Evolutionary conservation across 2,329 filamentous ascomycete genomes (phyloP).

Genomic region (Parastagonospora avenae): DNA sequence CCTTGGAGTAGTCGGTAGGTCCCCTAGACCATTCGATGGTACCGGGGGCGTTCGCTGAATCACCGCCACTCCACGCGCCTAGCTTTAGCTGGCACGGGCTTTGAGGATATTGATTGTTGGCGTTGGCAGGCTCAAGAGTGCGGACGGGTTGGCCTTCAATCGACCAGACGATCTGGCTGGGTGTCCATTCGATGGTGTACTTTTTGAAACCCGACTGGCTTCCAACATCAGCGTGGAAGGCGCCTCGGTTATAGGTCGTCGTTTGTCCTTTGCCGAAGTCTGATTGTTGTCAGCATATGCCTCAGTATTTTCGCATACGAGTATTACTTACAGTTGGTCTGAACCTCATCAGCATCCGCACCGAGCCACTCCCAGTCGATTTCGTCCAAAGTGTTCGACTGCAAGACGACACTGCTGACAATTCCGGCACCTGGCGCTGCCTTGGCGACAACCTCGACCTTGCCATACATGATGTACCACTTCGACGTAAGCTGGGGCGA

Average conservation of each 20-base stretch:
- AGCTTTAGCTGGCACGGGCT: constrained; percentile 95
- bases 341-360: constrained; percentile 74
- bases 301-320: no score
- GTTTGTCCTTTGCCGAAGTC: constrained; percentile 94
- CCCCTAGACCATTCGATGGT: constrained; percentile 92
- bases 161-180: constrained; percentile 82
- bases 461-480: constrained; percentile 99
- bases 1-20: constrained; percentile 78
- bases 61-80: constrained; percentile 90
- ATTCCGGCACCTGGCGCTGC: constrained; percentile 88
- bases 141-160: constrained; percentile 80
- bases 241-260: constrained; percentile 82
- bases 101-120: constrained; percentile 84
- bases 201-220: constrained; percentile 81
- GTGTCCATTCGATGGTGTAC: constrained; percentile 92
- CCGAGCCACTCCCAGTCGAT: constrained; percentile 98
- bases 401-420: constrained; percentile 87
- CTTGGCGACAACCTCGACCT: constrained; percentile 83
- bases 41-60: constrained; percentile 75
- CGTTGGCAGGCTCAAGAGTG: constrained; percentile 71
- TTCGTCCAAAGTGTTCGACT: constrained; percentile 92
- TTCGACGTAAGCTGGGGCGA: constrained; percentile 84
- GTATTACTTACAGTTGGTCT: no score
- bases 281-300: no score
- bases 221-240: constrained; percentile 70